Evolutionary conservation across 176 grass and related monocot genomes (phyloP).

Genomic region (Zizania latifolia): DNA sequence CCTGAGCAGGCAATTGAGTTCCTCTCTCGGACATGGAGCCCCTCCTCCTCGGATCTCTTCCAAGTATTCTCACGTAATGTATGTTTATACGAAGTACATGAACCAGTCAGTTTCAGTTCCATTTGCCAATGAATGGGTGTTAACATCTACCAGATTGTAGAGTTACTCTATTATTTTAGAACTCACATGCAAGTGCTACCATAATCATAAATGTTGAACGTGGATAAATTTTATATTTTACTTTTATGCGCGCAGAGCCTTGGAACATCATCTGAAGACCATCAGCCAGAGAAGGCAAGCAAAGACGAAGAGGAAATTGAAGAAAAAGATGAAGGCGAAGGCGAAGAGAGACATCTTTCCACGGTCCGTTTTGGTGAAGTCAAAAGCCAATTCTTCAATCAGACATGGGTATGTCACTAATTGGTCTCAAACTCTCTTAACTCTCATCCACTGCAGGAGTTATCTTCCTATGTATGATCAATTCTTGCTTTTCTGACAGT

Average conservation of each 20-base stretch:
- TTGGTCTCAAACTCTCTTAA: background rate
- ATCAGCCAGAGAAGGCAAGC: background rate
- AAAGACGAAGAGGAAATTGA: background rate
- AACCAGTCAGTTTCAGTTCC: slow-evolving; percentile 8
- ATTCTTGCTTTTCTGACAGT: slow-evolving; percentile 13
- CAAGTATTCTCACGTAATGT: slow-evolving; percentile 74
- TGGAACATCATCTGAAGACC: slow-evolving; percentile 9
- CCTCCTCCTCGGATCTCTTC: slow-evolving; percentile 82
- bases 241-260: slow-evolving; percentile 19
- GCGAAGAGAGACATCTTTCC: background rate
- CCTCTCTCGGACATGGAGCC: slow-evolving; percentile 90
- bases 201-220: background rate
- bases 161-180: background rate
- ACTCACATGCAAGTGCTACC: background rate
- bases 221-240: background rate
- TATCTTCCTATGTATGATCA: background rate
- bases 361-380: background rate
- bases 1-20: slow-evolving; percentile 79
- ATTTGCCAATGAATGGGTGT: slow-evolving; percentile 11
- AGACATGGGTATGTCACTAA: slow-evolving; percentile 30
- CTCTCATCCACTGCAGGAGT: background rate
- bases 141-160: background rate
- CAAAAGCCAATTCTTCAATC: slow-evolving; percentile 14
- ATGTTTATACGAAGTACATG: slow-evolving; percentile 26
- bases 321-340: background rate